A percentile compares a stretch with the other conserved stretches of the same genome.
phyloP scores from a whole-genome alignment of 345 rosid species.

The Physaria fendleri region DNA sequence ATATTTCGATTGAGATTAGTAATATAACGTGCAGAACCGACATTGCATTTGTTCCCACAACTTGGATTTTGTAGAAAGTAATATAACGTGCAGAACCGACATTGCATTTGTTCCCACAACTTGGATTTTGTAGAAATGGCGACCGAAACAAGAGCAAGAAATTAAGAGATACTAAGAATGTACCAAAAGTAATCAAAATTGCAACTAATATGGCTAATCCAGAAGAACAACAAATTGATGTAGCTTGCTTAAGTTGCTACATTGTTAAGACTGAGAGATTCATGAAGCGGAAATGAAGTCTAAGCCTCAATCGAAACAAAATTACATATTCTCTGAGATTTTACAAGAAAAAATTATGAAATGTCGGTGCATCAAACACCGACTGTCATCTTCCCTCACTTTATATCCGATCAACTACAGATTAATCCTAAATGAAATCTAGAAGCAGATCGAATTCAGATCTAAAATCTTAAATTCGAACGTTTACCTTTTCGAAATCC shows the following conservation, averaged over 20 bases:
- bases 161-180: not conserved
- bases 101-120: not conserved
- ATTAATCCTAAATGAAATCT: not conserved
- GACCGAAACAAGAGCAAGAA: not conserved
- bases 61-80: not conserved
- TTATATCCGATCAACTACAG: not conserved
- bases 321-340: not conserved
- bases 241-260: conserved; percentile 6
- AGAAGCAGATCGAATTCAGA: conserved; percentile 19
- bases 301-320: not conserved
- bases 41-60: not conserved
- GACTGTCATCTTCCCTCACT: not conserved
- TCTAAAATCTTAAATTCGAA: conserved; percentile 11
- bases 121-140: not conserved
- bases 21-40: not conserved
- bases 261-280: conserved; percentile 22
- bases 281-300: not conserved
- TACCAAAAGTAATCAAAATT: not conserved
- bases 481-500: conserved; percentile 72
- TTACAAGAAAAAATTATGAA: not conserved
- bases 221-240: not conserved
- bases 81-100: conserved; percentile 5
- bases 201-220: not conserved
- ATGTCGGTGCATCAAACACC: conserved; percentile 19
- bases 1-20: not conserved